Evolutionary conservation across 164 flowering plant genomes (phyloP).

Genomic region (Macadamia tetraphylla): DNA sequence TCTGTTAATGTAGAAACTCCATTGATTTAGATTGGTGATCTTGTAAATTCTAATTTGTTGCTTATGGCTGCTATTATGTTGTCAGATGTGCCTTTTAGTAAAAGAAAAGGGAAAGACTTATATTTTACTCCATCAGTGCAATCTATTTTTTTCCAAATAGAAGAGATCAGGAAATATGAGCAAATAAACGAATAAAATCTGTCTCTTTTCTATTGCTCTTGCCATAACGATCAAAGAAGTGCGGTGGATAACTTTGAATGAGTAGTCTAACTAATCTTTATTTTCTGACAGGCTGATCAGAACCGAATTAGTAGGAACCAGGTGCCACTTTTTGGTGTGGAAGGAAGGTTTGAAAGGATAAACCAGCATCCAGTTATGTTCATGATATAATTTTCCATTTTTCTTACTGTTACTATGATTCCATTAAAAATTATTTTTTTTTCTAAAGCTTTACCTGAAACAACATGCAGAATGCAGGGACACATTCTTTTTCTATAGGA

Average conservation of each 20-base stretch:
- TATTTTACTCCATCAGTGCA: too few relatives aligned
- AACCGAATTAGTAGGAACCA: constrained; percentile 61
- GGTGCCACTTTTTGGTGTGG: constrained; percentile 67
- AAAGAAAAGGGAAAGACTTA: too few relatives aligned
- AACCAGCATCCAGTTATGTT: constrained; percentile 89
- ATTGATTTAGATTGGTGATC: not conserved
- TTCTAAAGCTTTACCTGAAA: constrained; percentile 6
- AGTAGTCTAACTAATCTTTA: not conserved
- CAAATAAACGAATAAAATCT: too few relatives aligned
- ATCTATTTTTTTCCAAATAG: too few relatives aligned
- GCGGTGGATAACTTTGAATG: not conserved
- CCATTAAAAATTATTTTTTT: not conserved
- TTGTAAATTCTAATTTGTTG: too few relatives aligned
- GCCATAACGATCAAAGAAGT: not conserved
- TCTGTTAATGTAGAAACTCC: not conserved
- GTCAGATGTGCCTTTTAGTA: too few relatives aligned
- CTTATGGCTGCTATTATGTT: too few relatives aligned
- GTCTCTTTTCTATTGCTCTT: too few relatives aligned
- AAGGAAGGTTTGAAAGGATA: constrained; percentile 90
- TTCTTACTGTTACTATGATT: not conserved
- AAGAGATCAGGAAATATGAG: too few relatives aligned
- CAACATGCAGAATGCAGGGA: constrained; percentile 73
- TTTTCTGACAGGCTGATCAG: constrained; percentile 67
- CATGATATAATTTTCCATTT: constrained; percentile 7
- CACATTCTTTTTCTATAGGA: constrained; percentile 83